Base-by-base conservation (phyloP, 257 asterid species). In the Petrea volubilis region DNA sequence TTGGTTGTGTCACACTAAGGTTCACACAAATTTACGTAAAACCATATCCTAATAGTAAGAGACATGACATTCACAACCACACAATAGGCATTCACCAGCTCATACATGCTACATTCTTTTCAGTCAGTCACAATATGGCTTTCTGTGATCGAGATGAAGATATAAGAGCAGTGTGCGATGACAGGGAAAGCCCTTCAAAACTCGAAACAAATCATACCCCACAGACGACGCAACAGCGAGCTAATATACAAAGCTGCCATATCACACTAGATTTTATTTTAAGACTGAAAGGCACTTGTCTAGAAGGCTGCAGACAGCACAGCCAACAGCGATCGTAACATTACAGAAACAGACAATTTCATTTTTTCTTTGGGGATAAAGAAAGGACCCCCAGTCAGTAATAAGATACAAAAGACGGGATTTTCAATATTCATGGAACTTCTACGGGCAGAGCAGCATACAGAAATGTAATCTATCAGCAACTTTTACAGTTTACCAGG, bases 291-390 rank as follows among this genome's bases (percentile, higher is more conserved):
- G 67, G 57, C 68, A 67, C 78, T 51, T 60, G 60, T 60, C 65
- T 51, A 60, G 55, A 29, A 63, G 67, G 72, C 83, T 50, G 74
- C 79, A 64, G 61, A 71, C 70, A 74, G 63, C 72, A 74, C 77
- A 70, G 67, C 80, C 60, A 64, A 68, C 70, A 56, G 15, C 52
- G 77, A 74, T 59, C 13, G 71, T 44, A 58, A 74, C 60, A 44
- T 49, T 27, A 71, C 18, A 24, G 75, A 53, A 65, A 61, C 67
- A 68, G 41, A 73, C 67, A 41, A 60, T 72, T 36, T 69, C 12
- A 28, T 13, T 27, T 24, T 55, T 57, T 64, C 60, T 53, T 31
- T 51, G 43, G 51, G 58, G 57, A 29, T 18, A 72, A 64, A 68
- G 17, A 60, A 33, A 67, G 73, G 77, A 72, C 72, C 62, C 53